These are phyloP conservation scores for Ligustrum vulgare DNA, from an alignment of 257 asterid species.

Conservation along the genomic window DNA sequence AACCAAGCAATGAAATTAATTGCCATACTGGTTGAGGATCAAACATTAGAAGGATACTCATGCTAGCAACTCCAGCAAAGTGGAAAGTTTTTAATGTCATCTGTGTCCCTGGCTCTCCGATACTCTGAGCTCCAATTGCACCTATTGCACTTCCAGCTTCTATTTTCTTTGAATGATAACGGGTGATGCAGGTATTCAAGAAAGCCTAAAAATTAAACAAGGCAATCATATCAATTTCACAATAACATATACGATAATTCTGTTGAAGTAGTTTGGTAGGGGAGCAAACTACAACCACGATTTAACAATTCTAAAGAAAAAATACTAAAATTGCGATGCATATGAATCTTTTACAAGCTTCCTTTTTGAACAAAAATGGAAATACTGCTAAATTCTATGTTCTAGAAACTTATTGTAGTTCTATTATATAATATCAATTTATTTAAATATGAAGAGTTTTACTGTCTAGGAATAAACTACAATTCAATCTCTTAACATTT, in stretches of 20 bases:
- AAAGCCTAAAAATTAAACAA: constrained; percentile 58
- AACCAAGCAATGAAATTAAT: constrained; percentile 21
- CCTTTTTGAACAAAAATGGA: background rate
- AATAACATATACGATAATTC: constrained; percentile 5
- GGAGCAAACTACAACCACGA: background rate
- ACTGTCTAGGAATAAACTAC: background rate
- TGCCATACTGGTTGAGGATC: constrained; percentile 15
- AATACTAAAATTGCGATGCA: background rate
- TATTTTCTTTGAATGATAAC: constrained; percentile 71
- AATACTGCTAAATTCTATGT: background rate
- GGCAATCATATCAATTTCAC: constrained; percentile 18
- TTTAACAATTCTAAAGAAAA: background rate
- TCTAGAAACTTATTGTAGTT: background rate
- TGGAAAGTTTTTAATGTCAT: constrained; percentile 98
- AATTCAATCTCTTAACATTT: background rate
- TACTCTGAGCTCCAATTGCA: constrained; percentile 96
- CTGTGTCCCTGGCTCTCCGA: constrained; percentile 98
- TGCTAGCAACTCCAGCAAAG: constrained; percentile 99
- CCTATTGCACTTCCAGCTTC: constrained; percentile 94
- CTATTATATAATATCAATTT: background rate
- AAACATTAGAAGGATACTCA: constrained; percentile 78
- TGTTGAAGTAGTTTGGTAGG: background rate
- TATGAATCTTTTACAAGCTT: background rate
- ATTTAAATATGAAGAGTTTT: background rate
- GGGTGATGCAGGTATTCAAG: constrained; percentile 70